Base-by-base conservation (phyloP, 306 rosid genomes). In the Prunus padus region DNA sequence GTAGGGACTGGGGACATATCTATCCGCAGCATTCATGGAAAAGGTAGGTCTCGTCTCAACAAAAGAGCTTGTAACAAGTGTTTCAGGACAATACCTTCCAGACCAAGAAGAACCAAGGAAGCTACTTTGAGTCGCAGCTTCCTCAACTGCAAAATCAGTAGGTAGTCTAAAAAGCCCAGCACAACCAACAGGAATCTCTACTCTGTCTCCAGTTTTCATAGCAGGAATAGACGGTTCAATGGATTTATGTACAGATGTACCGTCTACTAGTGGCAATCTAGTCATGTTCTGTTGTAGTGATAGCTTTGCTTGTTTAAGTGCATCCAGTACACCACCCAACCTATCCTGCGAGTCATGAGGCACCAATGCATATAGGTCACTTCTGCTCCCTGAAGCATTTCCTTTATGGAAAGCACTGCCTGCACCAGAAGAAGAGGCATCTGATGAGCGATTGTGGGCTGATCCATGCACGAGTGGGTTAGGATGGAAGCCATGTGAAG, bases 101-200 rank as follows among this genome's bases (percentile, higher is more conserved):
- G 65, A 45, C 26, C n/a, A 16, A 62, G 65, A 84, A 79, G 85
- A 78, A 57, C 79, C 73, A 8, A 71, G 85, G 76, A 81, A 83
- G 75, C 72, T 78, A 49, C 73, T 51, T 45, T 85, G 84, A 19
- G 59, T 50, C 22, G 79, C 59, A 68, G 88, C 72, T 92, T 80
- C 93, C 74, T 80, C 81, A 75, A 63, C 72, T 3, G 89, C 78
- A 76, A 82, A 85, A 82, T 92, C 96, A 45, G 90, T 92, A 47
- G 97, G 97, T 72, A 92, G 85, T 79, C 98, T 85, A 81, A 92
- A 92, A 77, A 95, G 90, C 40, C 97, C 96, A 20, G 93, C 82
- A 84, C 78, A 83, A 52, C 93, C 93, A 69, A 79, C 57, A 2
- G 91, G 93, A 67, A 84, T 81, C 67, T 86, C 88, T 57, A 88